phyloP scores from a whole-genome alignment of 768 basidiomycete species.

The Boletus tylopilopsis region DNA sequence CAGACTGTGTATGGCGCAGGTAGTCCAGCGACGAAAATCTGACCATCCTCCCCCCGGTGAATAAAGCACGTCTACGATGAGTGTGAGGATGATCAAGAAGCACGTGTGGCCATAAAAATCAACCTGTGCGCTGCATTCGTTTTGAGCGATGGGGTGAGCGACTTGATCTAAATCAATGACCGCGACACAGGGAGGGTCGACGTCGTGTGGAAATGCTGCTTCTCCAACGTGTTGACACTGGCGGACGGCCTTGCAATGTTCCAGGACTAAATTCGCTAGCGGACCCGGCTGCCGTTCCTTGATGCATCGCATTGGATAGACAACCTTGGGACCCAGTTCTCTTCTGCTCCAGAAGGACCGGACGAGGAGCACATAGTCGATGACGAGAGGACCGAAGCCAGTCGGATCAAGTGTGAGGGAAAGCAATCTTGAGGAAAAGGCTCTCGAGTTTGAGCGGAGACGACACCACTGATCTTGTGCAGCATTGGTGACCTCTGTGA shows the following conservation, averaged over 20 bases:
- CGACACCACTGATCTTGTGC: not conserved
- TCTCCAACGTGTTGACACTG: not conserved
- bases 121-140: not conserved
- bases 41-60: not conserved
- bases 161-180: not conserved
- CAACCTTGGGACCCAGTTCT: not conserved
- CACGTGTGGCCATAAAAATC: not conserved
- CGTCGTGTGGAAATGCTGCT: not conserved
- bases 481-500: too few relatives aligned
- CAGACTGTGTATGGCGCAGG: not conserved
- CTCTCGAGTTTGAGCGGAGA: not conserved
- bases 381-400: not conserved
- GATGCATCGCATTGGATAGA: constrained; percentile 5
- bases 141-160: not conserved
- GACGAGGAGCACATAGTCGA: not conserved
- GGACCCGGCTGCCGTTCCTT: not conserved
- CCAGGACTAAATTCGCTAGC: constrained; percentile 1
- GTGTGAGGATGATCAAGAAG: not conserved
- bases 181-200: not conserved
- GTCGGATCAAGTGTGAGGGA: not conserved
- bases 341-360: not conserved
- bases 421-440: not conserved
- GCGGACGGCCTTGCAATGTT: not conserved
- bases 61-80: not conserved
- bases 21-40: not conserved